Evolutionary conservation across 768 basidiomycete species (phyloP).

Genomic region (Hericium coralloides): DNA sequence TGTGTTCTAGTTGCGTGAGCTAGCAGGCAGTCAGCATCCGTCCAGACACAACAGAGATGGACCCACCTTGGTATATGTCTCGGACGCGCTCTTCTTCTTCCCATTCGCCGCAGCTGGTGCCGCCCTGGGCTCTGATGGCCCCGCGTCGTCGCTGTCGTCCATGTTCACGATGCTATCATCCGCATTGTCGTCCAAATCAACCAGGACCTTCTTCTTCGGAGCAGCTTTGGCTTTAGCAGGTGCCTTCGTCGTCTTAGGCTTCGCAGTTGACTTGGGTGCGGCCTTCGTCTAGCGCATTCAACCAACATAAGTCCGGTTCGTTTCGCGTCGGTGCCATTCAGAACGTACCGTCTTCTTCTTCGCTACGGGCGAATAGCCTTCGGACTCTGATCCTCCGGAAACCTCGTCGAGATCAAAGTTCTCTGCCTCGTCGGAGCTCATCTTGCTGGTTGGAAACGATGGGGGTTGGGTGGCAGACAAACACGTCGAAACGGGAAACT

Average conservation of each 20-base stretch:
- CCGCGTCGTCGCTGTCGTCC: conserved; percentile 34
- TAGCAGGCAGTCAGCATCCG: conserved; percentile 23
- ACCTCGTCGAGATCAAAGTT: conserved; percentile 52
- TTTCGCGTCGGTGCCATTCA: too few species aligned
- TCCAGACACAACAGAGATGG: not conserved
- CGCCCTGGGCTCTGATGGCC: conserved; percentile 22
- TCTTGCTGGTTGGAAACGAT: conserved; percentile 18
- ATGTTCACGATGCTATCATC: conserved; percentile 37
- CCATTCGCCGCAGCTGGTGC: conserved; percentile 23
- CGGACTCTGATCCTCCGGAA: conserved; percentile 55
- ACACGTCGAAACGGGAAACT: not conserved
- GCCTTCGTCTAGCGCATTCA: conserved; percentile 28
- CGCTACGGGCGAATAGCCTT: conserved; percentile 49
- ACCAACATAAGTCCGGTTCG: too few species aligned
- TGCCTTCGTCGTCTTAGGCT: conserved; percentile 40
- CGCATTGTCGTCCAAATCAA: conserved; percentile 52
- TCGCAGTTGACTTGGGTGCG: conserved; percentile 33
- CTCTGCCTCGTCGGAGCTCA: conserved; percentile 73
- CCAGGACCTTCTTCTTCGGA: conserved; percentile 65
- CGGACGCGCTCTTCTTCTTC: conserved; percentile 85
- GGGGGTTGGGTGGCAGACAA: not conserved
- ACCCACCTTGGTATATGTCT: conserved; percentile 82
- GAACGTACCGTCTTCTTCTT: conserved; percentile 34
- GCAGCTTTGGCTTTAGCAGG: conserved; percentile 40
- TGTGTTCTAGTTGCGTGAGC: conserved; percentile 94